Percentiles rank a stretch among this genome's conserved stretches.
These are phyloP conservation scores for Colletotrichum sp. DNA, from an alignment of 2,329 filamentous ascomycete species.

Conservation along the genomic window DNA sequence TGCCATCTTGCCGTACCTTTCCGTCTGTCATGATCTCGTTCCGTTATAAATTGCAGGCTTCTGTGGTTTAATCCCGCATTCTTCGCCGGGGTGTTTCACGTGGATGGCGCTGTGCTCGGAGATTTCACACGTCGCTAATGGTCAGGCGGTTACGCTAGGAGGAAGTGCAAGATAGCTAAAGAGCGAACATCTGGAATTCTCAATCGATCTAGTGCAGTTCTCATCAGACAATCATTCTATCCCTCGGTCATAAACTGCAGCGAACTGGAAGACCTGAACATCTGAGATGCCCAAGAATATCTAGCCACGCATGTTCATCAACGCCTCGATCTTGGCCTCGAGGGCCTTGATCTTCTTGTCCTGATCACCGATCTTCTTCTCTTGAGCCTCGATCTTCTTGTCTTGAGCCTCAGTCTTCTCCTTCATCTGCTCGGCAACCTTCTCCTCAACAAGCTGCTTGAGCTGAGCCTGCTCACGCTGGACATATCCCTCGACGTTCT, in stretches of 20 bases:
- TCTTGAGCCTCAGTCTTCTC: no score
- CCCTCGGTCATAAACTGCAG: not conserved
- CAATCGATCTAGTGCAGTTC: not conserved
- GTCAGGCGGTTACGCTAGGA: not conserved
- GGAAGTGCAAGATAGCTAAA: rapidly evolving
- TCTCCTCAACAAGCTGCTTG: no score
- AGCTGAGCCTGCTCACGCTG: no score
- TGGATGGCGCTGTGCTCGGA: no score
- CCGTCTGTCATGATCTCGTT: not conserved
- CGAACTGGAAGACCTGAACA: not conserved
- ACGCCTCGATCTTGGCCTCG: not conserved
- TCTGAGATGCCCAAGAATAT: not conserved
- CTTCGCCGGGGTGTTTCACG: no score
- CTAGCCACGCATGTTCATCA: not conserved
- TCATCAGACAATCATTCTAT: not conserved
- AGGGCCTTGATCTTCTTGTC: no score
- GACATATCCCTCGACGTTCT: no score
- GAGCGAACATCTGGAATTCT: not conserved
- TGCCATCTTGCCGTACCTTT: not conserved
- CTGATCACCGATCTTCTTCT: no score
- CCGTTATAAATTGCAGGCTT: not conserved
- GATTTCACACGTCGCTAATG: not conserved
- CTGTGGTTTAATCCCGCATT: not conserved
- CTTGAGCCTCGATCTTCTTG: no score
- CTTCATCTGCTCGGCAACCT: no score